These are phyloP conservation scores for Ehretia macrophylla DNA, from an alignment of 257 asterid genomes.

Conservation along the genomic window DNA sequence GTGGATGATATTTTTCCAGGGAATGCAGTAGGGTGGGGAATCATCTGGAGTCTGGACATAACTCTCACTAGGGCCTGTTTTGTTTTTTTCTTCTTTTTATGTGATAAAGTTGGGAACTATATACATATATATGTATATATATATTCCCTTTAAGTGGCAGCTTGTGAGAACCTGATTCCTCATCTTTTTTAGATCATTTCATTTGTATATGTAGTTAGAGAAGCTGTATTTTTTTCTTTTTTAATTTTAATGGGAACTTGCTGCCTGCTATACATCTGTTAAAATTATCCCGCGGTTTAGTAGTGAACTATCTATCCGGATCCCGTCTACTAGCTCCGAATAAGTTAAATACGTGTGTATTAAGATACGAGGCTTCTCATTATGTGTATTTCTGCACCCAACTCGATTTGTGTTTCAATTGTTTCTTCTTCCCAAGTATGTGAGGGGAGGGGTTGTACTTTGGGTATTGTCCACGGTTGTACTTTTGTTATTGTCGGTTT, in stretches of 20 bases:
- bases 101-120: conserved; percentile 24
- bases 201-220: conserved; percentile 42
- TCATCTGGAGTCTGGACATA: conserved; percentile 11
- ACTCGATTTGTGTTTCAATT: too few relatives aligned
- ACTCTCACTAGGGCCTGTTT: conserved; percentile 18
- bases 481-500: too few relatives aligned
- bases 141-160: conserved; percentile 11
- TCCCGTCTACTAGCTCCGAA: too few relatives aligned
- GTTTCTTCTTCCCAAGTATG: too few relatives aligned
- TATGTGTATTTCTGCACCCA: too few relatives aligned
- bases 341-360: too few relatives aligned
- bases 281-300: too few relatives aligned
- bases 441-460: too few relatives aligned
- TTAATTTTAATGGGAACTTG: conserved; percentile 8
- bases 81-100: conserved; percentile 17
- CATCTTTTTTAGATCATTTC: conserved; percentile 14
- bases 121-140: neutral
- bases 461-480: too few relatives aligned
- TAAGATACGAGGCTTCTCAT: too few relatives aligned
- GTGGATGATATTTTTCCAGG: conserved; percentile 23
- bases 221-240: conserved; percentile 22
- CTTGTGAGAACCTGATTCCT: conserved; percentile 22
- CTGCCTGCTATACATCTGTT: conserved; percentile 2
- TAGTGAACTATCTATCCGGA: too few relatives aligned
- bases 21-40: conserved; percentile 11